phyloP scores from a whole-genome alignment of 768 basidiomycete genomes.

The Termitomyces sp. region DNA sequence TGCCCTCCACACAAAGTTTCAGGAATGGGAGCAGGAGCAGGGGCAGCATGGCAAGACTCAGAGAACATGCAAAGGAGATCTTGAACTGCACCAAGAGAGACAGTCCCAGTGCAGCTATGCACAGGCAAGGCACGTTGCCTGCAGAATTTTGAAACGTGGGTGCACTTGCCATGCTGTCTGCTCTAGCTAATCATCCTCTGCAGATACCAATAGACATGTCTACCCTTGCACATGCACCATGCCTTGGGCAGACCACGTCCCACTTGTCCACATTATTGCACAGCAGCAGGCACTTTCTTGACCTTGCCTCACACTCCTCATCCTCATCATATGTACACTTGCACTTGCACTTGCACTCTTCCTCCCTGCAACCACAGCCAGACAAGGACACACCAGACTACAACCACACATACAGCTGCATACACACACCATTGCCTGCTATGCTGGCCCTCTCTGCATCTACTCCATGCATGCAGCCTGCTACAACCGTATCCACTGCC shows the following conservation, averaged over 20 bases:
- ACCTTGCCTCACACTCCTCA: constrained; percentile 19
- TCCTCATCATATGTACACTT: background rate
- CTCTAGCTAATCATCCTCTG: background rate
- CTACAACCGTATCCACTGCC: background rate
- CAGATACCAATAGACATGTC: background rate
- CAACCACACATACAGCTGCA: background rate
- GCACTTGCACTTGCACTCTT: background rate
- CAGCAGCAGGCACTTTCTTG: constrained; percentile 33
- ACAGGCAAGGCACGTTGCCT: constrained; percentile 37
- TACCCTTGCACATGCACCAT: background rate
- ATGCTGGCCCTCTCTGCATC: background rate
- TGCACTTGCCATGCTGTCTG: no score
- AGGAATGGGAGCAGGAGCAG: background rate
- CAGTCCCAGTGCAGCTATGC: constrained; percentile 21
- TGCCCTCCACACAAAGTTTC: constrained; percentile 39
- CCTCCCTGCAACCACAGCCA: background rate
- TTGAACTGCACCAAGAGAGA: constrained; percentile 31
- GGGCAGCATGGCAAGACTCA: constrained; percentile 2
- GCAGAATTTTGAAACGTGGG: constrained; percentile 32
- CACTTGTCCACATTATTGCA: constrained; percentile 2
- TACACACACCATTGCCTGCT: background rate
- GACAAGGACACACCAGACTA: background rate
- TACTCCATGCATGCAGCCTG: background rate
- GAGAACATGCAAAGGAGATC: constrained; percentile 23
- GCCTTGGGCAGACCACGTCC: constrained; percentile 5